These are phyloP conservation scores for Alternaria panax DNA, from an alignment of 2,329 filamentous ascomycete genomes.

Conservation along the genomic window DNA sequence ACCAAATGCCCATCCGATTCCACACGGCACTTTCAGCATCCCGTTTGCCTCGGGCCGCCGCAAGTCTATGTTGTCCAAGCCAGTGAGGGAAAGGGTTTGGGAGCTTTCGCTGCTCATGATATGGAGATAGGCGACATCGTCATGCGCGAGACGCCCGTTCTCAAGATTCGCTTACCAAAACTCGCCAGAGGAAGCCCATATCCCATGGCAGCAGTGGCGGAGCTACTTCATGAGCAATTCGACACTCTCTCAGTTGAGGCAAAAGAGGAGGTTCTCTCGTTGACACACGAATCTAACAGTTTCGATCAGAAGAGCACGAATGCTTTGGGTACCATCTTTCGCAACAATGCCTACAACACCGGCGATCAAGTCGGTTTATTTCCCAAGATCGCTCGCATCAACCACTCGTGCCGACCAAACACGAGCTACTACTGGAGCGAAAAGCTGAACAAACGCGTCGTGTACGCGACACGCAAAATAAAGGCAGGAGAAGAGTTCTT, in stretches of 20 bases:
- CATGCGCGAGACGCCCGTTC: slow-evolving; percentile 50
- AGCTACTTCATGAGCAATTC: slow-evolving; percentile 35
- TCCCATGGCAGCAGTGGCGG: slow-evolving; percentile 31
- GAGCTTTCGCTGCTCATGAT: slow-evolving; percentile 50
- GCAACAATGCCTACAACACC: slow-evolving; percentile 49
- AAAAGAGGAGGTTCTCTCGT: slow-evolving; percentile 37
- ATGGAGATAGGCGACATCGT: slow-evolving; percentile 52
- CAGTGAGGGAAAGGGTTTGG: slow-evolving; percentile 53
- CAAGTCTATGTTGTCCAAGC: slow-evolving; percentile 37
- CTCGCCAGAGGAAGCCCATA: slow-evolving; percentile 38
- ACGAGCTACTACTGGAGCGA: slow-evolving; percentile 50
- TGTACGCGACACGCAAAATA: slow-evolving; percentile 49
- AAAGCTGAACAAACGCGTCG: slow-evolving; percentile 36
- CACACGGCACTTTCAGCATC: slow-evolving; percentile 24
- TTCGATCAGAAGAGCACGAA: slow-evolving; percentile 30
- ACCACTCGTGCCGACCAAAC: slow-evolving; percentile 48
- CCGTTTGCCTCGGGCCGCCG: slow-evolving; percentile 34
- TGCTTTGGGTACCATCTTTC: slow-evolving; percentile 40
- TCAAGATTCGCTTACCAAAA: slow-evolving; percentile 42
- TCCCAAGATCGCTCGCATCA: slow-evolving; percentile 48
- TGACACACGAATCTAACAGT: slow-evolving; percentile 35
- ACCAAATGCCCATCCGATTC: slow-evolving; percentile 19
- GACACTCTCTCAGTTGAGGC: slow-evolving; percentile 26
- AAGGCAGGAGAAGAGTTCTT: slow-evolving; percentile 51
- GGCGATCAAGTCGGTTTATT: slow-evolving; percentile 42